These are phyloP conservation scores for Nannochloris sp. DNA, from an alignment of 139 green algal genomes.

Conservation along the genomic window DNA sequence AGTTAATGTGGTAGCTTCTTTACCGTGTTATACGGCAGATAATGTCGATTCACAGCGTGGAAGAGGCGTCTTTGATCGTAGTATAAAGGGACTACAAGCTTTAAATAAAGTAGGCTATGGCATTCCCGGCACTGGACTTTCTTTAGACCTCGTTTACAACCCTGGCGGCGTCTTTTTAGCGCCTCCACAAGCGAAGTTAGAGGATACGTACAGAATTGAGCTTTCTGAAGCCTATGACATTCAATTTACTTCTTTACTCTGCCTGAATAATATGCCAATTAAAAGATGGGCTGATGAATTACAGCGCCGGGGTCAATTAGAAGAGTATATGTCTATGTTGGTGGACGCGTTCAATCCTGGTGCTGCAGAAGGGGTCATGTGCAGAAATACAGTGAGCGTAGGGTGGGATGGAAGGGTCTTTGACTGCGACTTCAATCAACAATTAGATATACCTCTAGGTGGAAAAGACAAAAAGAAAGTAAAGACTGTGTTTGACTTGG, in stretches of 20 bases:
- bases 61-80: conserved; percentile 83
- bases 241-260: conserved; percentile 78
- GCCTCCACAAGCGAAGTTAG: conserved; percentile 35
- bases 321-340: conserved; percentile 87
- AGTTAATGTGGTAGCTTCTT: conserved; percentile 83
- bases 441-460: conserved; percentile 68
- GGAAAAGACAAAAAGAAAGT: not conserved
- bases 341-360: conserved; percentile 81
- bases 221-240: conserved; percentile 69
- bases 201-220: conserved; percentile 45
- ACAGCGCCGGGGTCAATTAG: conserved; percentile 35
- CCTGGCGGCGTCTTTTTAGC: conserved; percentile 72
- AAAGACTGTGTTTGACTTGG: conserved; percentile 79
- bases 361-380: conserved; percentile 64
- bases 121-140: conserved; percentile 45
- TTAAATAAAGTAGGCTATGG: conserved; percentile 88
- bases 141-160: conserved; percentile 97
- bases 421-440: conserved; percentile 99
- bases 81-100: conserved; percentile 54
- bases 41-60: conserved; percentile 90
- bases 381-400: conserved; percentile 74
- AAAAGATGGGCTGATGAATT: conserved; percentile 92
- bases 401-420: conserved; percentile 85
- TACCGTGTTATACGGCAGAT: conserved; percentile 84
- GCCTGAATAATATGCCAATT: conserved; percentile 99